Base-by-base conservation (phyloP, 345 rosid genomes). In the Eutrema yunnanense region DNA sequence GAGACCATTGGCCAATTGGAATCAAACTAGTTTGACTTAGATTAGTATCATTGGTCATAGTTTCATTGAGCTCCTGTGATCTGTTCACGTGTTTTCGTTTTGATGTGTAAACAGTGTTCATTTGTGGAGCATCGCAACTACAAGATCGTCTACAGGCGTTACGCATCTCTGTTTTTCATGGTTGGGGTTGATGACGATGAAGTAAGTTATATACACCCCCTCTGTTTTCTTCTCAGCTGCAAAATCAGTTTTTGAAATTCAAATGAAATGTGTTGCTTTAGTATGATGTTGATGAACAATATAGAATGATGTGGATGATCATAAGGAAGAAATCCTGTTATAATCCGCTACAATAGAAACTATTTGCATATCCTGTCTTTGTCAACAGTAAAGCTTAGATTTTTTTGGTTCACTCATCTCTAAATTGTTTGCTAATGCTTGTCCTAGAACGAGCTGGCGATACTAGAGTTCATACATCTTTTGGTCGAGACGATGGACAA, bases 81-180 rank as follows among this genome's bases (percentile, higher is more conserved):
- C 41, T 59, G 19, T 58, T 47, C 5, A 26, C 26, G 52, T 8
- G 52, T 8, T 52, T 32, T 30, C 57, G 9, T 10, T 32, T 12
- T 46, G 56, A 1, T 32, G 4, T 0, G 22, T 64, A 7, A 52
- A 54, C 88, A 92, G 99, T 95, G 99, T 81, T 95, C 99, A 2
- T 95, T 92, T 70, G 99, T 92, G 7, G 99, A 90, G 87, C 99
- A 92, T 81, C 96, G 99, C 63, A 95, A 88, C 79, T 88, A 92
- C 90, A 95, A 95, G 81, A 90, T 92, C 47, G 96, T 95, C 14
- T 95, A 95, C 74, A 81, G 96, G 72, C 93, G 97, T 43, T 95
- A 95, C 44, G 99, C 97, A 3, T 95, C 97, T 11, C 84, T 96
- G 27, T 96, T 96, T 78, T 92, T 96, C 88, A 76, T 96, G 81